Evolutionary conservation across 192 early-diverging fungal genomes (phyloP).

Genomic region (Coemansia sp.): DNA sequence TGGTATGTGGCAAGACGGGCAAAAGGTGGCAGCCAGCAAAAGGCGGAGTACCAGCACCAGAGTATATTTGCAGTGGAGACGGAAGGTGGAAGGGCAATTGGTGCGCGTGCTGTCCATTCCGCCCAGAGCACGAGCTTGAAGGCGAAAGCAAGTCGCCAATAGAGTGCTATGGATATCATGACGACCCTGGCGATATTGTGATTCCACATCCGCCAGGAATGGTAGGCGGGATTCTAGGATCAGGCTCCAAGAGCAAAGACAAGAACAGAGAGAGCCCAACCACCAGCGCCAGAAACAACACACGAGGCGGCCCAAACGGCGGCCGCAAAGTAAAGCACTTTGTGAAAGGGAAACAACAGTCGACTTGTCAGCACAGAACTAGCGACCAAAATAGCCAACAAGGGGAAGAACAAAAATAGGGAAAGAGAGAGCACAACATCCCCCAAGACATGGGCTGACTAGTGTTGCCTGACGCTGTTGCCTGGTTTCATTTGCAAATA

Average conservation of each 20-base stretch:
- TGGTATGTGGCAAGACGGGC: conserved; percentile 15
- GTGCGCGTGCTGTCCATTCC: conserved; percentile 49
- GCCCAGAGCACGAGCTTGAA: conserved; percentile 12
- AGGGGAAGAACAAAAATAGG: background rate
- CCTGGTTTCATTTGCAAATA: too few relatives aligned
- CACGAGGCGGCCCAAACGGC: background rate
- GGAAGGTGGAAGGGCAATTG: conserved; percentile 40
- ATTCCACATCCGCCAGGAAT: conserved; percentile 50
- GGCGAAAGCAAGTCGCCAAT: conserved; percentile 1
- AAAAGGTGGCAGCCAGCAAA: conserved; percentile 23
- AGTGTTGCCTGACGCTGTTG: too few relatives aligned
- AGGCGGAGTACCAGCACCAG: conserved; percentile 15
- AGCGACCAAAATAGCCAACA: background rate
- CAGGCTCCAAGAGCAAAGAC: background rate
- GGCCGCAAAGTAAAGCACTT: background rate
- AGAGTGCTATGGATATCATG: conserved; percentile 43
- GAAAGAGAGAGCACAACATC: background rate
- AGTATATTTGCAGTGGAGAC: conserved; percentile 22
- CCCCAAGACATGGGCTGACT: too few relatives aligned
- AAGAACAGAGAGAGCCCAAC: background rate
- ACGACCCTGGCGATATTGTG: conserved; percentile 45
- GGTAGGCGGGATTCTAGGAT: conserved; percentile 21
- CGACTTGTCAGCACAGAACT: background rate
- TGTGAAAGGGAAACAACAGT: background rate
- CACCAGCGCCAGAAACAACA: background rate